Evolutionary conservation across 2,329 filamentous ascomycete species (phyloP), one percentile per base, ranked within the genome.

Genomic region (Epicoccum sorghinum): DNA sequence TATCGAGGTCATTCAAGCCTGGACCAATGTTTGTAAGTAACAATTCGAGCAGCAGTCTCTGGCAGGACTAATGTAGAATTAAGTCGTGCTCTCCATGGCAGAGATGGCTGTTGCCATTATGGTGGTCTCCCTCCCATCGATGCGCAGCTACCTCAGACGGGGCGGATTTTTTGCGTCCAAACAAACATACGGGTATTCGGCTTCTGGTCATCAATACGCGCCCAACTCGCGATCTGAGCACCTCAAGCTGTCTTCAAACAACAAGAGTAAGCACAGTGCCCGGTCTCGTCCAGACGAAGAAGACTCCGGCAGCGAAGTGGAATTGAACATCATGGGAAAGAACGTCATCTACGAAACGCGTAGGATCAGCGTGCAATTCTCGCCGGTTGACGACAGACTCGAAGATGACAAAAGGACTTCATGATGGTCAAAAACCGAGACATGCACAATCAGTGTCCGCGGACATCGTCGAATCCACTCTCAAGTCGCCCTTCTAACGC

Each of bases 41-140:
- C 14, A 1, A 7, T 18, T 4, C 5, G 6, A 29, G n/a, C 14
- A 24, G 12, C 8, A 23, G 33, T 13, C 18, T 22, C 4, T 9
- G 18, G 7, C 9, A 36, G 4, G 14, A 44, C 44, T 61, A 37
- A 60, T 39, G 8, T 14, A 12, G 9, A 4, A 27, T 7, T 36
- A 2, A 68, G 65, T 59, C 18, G 63, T 68, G 0, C 63, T 66
- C 10, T 62, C 60, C 9, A 66, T 67, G 65, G 59, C 66, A n/a
- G 66, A 68, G 49, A 61, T 65, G 53, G 52, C 63, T 10, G 65
- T 63, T 25, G 64, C 65, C 4, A 66, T 68, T 18, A 68, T 68
- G 55, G 65, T 68, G 7, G 63, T 64, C 6, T 64, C 63, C 1
- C 48, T 67, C 2, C 66, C 66, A 8, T 62, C 66, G 2, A 63